Conservation (phyloP, 169 alveolate genomes). For the Plasmodium knowlesi region DNA sequence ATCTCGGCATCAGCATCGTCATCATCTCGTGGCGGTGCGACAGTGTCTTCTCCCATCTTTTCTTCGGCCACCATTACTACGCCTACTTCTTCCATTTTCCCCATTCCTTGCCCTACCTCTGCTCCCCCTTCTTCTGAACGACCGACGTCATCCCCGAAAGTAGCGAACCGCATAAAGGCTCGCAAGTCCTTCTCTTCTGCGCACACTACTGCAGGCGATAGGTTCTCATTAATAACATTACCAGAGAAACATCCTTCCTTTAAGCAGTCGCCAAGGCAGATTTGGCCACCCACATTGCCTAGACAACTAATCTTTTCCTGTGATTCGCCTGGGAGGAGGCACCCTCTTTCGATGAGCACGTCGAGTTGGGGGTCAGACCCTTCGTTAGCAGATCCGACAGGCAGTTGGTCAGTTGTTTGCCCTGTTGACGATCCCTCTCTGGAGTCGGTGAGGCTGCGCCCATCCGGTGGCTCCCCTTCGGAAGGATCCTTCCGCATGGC, state of each 20-base stretch:
- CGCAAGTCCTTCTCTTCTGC: background rate
- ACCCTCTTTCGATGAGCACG: background rate
- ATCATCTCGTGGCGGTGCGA: background rate
- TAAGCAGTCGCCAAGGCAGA: background rate
- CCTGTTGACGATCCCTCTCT: background rate
- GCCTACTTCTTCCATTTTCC: background rate
- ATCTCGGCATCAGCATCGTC: background rate
- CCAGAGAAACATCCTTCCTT: background rate
- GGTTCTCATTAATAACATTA: too few relatives aligned
- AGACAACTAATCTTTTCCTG: background rate
- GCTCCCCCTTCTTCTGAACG: background rate
- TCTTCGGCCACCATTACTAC: background rate
- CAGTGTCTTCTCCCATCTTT: background rate
- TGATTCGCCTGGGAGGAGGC: background rate
- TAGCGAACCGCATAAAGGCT: background rate
- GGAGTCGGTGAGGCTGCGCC: background rate
- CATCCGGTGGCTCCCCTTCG: conserved; percentile 1
- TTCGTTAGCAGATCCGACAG: background rate
- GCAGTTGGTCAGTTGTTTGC: background rate
- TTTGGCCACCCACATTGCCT: background rate
- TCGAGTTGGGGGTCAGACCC: background rate
- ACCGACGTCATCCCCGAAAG: background rate
- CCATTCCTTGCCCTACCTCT: background rate
- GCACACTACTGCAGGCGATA: background rate
- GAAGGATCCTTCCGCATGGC: background rate